phyloP scores from a whole-genome alignment of 176 grass and related monocot species.

The Elaeis guineensis region DNA sequence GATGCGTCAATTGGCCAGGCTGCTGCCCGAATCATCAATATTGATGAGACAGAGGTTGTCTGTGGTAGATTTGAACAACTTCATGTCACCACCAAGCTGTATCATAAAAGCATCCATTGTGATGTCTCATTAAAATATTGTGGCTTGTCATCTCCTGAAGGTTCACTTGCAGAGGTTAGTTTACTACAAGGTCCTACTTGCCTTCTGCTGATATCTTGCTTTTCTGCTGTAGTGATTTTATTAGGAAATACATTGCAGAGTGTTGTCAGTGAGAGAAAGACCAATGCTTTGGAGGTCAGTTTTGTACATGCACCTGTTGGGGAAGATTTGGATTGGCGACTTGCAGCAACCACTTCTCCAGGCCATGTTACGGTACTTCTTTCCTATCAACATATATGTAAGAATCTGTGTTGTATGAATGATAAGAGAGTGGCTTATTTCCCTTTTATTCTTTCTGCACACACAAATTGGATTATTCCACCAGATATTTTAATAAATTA shows the following conservation, averaged over 20 bases:
- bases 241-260: conserved; percentile 36
- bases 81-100: conserved; percentile 64
- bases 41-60: conserved; percentile 57
- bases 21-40: conserved; percentile 74
- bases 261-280: conserved; percentile 68
- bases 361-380: conserved; percentile 80
- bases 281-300: conserved; percentile 76
- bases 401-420: no score
- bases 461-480: no score
- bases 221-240: conserved; percentile 1
- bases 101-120: conserved; percentile 68
- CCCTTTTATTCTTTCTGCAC: no score
- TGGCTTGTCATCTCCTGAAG: conserved; percentile 90
- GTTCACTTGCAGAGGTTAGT: conserved; percentile 78
- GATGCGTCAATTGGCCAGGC: conserved; percentile 89
- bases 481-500: no score
- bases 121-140: conserved; percentile 78
- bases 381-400: neutral
- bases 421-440: no score
- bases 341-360: conserved; percentile 82
- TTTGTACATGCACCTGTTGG: conserved; percentile 71
- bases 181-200: neutral
- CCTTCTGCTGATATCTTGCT: conserved; percentile 1
- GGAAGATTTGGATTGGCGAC: conserved; percentile 80
- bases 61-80: conserved; percentile 98